Conservation (phyloP, 2,329 filamentous ascomycete genomes). For the Penicillium sp. region DNA sequence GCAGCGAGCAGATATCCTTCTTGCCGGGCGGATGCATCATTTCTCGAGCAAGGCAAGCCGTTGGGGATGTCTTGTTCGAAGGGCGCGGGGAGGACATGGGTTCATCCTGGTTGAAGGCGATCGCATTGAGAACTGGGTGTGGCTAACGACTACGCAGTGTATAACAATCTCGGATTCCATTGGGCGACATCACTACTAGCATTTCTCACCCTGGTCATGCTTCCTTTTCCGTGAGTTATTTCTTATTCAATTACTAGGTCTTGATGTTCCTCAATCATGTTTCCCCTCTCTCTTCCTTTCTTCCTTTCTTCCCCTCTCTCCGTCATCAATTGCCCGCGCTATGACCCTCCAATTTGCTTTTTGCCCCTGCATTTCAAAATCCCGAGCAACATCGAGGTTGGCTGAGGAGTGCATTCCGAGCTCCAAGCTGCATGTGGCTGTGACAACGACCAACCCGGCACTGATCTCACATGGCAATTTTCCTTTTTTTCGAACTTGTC, state of each 20-base stretch:
- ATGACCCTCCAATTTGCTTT: conserved; percentile 12
- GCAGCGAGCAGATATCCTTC: conserved; percentile 6
- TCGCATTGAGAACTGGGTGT: conserved; percentile 9
- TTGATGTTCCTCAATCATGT: neutral
- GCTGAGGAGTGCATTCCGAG: conserved; percentile 2
- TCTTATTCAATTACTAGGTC: neutral
- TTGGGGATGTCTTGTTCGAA: conserved; percentile 3
- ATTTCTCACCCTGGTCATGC: conserved; percentile 52
- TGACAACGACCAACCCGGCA: neutral
- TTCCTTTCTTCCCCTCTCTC: neutral
- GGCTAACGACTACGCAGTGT: conserved; percentile 48
- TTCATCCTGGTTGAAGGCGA: neutral
- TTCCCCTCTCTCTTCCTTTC: neutral
- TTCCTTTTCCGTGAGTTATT: conserved; percentile 53
- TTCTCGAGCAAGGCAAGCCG: conserved; percentile 19
- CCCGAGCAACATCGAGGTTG: conserved; percentile 5
- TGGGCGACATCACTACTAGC: conserved; percentile 55
- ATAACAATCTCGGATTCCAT: conserved; percentile 53
- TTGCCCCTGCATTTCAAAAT: conserved; percentile 19
- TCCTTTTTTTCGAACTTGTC: neutral
- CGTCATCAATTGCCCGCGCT: conserved; percentile 14
- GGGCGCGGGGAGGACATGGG: neutral
- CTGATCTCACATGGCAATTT: conserved; percentile 2
- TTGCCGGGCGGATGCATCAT: conserved; percentile 20
- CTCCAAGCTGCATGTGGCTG: conserved; percentile 15